Percentiles rank a stretch among this genome's conserved stretches.
Evolutionary conservation across 2,329 filamentous ascomycete species (phyloP).

Genomic region (Colletotrichum navitas): DNA sequence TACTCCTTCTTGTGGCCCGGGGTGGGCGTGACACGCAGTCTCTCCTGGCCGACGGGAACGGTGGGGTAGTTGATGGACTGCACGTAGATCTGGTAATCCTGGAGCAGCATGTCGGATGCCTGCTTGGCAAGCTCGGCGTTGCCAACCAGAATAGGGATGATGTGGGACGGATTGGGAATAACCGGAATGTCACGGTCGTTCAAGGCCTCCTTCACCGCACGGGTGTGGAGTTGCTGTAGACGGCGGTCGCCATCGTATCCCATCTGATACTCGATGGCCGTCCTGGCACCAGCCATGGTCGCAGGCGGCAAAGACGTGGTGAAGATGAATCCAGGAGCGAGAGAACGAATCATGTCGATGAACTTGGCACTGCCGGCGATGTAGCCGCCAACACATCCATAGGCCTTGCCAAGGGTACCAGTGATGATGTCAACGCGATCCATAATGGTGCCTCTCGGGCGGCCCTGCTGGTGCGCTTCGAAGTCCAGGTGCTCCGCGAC

Average conservation of each 20-base stretch:
- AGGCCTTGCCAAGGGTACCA: slow-evolving; percentile 96
- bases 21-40: slow-evolving; percentile 94
- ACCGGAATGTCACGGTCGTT: slow-evolving; percentile 88
- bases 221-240: slow-evolving; percentile 95
- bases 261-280: slow-evolving; percentile 95
- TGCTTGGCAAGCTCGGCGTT: slow-evolving; percentile 93
- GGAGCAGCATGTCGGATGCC: slow-evolving; percentile 91
- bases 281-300: slow-evolving; percentile 93
- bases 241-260: slow-evolving; percentile 86
- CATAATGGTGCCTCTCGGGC: slow-evolving; percentile 86
- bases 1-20: slow-evolving; percentile 89
- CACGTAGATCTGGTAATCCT: slow-evolving; percentile 94
- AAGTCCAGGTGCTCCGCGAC: slow-evolving; percentile 98
- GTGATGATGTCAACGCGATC: slow-evolving; percentile 98
- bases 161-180: slow-evolving; percentile 97
- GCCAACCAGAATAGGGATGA: slow-evolving; percentile 92
- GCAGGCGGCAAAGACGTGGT: slow-evolving; percentile 96
- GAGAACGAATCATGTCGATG: slow-evolving; percentile 92
- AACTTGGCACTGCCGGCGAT: slow-evolving; percentile 90
- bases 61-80: slow-evolving; percentile 99
- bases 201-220: slow-evolving; percentile 89
- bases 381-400: slow-evolving; percentile 97
- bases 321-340: slow-evolving; percentile 98
- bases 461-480: slow-evolving; percentile 82
- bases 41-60: slow-evolving; percentile 96